A percentile compares a stretch with the other conserved stretches of the same genome.
Evolutionary conservation across 805 yeast species (phyloP).

Genomic region (Metschnikowia chrysomelidarum): DNA sequence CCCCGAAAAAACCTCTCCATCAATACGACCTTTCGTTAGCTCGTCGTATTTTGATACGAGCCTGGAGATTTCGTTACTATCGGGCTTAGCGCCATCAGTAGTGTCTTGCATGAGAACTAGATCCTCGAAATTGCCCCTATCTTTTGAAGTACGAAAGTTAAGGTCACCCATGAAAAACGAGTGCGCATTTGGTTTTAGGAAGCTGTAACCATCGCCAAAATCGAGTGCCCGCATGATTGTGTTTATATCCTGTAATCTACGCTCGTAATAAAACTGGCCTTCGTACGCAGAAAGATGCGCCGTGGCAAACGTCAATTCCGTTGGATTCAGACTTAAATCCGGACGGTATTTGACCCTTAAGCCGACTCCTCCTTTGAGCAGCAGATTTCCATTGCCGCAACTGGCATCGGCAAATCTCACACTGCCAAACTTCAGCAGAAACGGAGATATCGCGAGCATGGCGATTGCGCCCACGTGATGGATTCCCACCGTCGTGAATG

Average conservation of each 20-base stretch:
- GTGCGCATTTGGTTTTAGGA: constrained; percentile 53
- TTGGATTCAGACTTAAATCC: constrained; percentile 9
- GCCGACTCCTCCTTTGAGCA: constrained; percentile 75
- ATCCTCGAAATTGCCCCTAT: constrained; percentile 16
- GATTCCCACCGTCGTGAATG: constrained; percentile 42
- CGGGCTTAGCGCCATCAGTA: constrained; percentile 13
- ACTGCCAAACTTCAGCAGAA: constrained; percentile 29
- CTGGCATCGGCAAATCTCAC: constrained; percentile 35
- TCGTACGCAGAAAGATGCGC: constrained; percentile 81
- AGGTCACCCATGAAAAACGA: constrained; percentile 81
- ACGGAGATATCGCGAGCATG: constrained; percentile 48
- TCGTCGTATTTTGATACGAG: constrained; percentile 48
- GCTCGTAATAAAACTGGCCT: constrained; percentile 46
- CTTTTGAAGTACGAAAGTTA: constrained; percentile 62
- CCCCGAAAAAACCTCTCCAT: constrained; percentile 53
- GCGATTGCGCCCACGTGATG: constrained; percentile 60
- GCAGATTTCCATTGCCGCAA: constrained; percentile 59
- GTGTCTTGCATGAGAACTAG: constrained; percentile 27
- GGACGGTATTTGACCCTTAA: constrained; percentile 43
- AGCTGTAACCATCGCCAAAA: constrained; percentile 56
- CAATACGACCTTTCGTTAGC: constrained; percentile 38
- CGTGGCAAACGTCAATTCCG: constrained; percentile 58
- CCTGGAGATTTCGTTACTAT: constrained; percentile 16
- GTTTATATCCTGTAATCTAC: constrained; percentile 54
- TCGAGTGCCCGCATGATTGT: constrained; percentile 52